These are phyloP conservation scores for Dichotomopilus funicola DNA, from an alignment of 2,329 filamentous ascomycete genomes.

Conservation along the genomic window DNA sequence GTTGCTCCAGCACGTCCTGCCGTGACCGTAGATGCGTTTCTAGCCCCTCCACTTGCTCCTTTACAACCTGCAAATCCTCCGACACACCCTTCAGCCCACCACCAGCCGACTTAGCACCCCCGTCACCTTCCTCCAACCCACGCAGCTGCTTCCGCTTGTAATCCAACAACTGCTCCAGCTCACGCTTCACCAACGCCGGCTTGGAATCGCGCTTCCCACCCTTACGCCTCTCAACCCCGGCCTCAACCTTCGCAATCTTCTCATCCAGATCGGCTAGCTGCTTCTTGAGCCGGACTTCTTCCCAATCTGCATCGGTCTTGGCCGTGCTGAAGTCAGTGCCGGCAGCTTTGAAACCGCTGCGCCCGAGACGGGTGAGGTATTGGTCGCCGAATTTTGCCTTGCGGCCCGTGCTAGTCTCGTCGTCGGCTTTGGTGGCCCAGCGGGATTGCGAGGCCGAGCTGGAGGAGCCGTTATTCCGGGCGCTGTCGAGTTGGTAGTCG, in stretches of 20 bases:
- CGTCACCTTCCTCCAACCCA: constrained; percentile 66
- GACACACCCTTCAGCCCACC: constrained; percentile 50
- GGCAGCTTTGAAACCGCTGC: constrained; percentile 69
- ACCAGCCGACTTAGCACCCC: constrained; percentile 58
- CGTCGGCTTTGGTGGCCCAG: constrained; percentile 74
- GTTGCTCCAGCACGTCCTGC: constrained; percentile 66
- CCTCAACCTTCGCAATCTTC: constrained; percentile 78
- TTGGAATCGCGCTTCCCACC: constrained; percentile 66
- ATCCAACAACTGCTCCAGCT: constrained; percentile 88
- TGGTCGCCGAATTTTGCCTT: constrained; percentile 98
- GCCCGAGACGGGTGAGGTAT: constrained; percentile 85
- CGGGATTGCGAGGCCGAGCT: constrained; percentile 53
- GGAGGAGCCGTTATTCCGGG: constrained; percentile 37
- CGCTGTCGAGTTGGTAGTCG: constrained; percentile 85
- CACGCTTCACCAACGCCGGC: constrained; percentile 86
- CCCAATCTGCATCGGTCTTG: constrained; percentile 79
- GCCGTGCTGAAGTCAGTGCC: constrained; percentile 84
- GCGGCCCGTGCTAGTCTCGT: constrained; percentile 74
- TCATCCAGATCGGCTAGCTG: constrained; percentile 84
- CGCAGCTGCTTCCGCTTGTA: constrained; percentile 80
- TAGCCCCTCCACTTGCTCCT: constrained; percentile 87
- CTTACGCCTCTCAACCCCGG: constrained; percentile 62
- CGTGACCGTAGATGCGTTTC: constrained; percentile 74
- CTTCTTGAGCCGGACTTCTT: constrained; percentile 90
- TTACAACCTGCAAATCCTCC: constrained; percentile 57